Base-by-base conservation (phyloP, 257 asterid species). In the Nicotiana undulata region DNA sequence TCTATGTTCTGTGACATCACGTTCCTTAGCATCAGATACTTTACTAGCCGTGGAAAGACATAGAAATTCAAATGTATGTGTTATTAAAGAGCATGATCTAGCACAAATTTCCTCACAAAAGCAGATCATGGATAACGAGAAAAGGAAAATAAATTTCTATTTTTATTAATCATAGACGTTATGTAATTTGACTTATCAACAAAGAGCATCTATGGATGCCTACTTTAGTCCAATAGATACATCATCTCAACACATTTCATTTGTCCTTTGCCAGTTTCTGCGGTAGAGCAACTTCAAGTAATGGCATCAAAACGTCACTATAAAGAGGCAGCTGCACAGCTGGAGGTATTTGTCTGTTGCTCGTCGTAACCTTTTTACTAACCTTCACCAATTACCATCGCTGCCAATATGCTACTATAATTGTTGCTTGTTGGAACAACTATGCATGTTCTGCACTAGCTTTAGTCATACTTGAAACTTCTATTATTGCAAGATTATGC, bases 291-390 rank as follows among this genome's bases (percentile, higher is more conserved):
- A 83, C 98, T 95, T 82, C 99, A 95, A 89, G 91, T 89, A 83
- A 93, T 95, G 99, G 99, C 97, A 81, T 95, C 98, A 77, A 95
- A 93, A 88, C 90, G 97, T 68, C 99, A 93, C 87, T 95, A 95
- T 87, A 95, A 92, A 89, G 98, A 95, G 89, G 99, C 97, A 80
- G 99, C 99, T 83, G 98, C 99, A 28, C 99, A 95, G 87, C 94
- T 95, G 55, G 99, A 95, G 99, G 99, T 95, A 92, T 82, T 83
- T 79, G 28, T 46, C 67, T 22, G 75, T 80, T 68, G 55, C 18
- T 82, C 40, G 37, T 63, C 32, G 15, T 22, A 46, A 72, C 16
- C 78, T 72, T 72, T 24, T 46, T 24, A 72, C 26, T 46, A 46
- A 46, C 60, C 60, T 46, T 46, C 78, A 46, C 3, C 49, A 40